phyloP scores from a whole-genome alignment of 805 yeast species.

The Scheffersomyces ergatensis region DNA sequence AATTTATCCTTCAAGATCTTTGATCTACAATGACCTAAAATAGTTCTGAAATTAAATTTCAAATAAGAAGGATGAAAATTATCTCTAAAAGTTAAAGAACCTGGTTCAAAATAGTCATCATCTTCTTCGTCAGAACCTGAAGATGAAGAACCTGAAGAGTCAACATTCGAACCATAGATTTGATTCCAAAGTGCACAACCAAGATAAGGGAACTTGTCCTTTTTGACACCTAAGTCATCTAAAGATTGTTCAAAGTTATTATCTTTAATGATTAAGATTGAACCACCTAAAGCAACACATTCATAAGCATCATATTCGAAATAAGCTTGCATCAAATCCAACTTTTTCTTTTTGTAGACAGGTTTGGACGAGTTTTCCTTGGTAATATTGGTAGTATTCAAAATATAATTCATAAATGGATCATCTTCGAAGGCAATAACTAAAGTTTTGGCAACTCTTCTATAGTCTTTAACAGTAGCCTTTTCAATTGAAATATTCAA shows the following conservation, averaged over 20 bases:
- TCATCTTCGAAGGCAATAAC: conserved; percentile 54
- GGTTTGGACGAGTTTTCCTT: conserved; percentile 6
- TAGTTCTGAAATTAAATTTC: conserved; percentile 36
- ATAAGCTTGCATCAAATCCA: conserved; percentile 44
- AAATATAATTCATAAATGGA: conserved; percentile 48
- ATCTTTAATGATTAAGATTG: conserved; percentile 50
- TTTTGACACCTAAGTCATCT: conserved; percentile 19
- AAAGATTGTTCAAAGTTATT: conserved; percentile 36
- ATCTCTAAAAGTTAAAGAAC: conserved; percentile 17
- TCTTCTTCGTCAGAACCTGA: conserved; percentile 18
- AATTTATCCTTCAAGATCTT: conserved; percentile 51
- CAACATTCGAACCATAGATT: conserved; percentile 5
- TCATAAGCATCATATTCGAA: conserved; percentile 55
- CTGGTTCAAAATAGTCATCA: conserved; percentile 18
- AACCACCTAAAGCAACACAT: conserved; percentile 47
- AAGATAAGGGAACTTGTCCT: conserved; percentile 41
- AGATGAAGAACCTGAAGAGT: conserved; percentile 4
- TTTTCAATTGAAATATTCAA: conserved; percentile 16
- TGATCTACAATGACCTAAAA: conserved; percentile 40
- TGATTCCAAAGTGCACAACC: conserved; percentile 53
- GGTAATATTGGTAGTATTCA: conserved; percentile 39
- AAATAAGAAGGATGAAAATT: conserved; percentile 28
- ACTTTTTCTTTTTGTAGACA: conserved; percentile 30
- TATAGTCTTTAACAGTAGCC: conserved; percentile 43
- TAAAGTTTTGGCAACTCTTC: conserved; percentile 53